Evolutionary conservation across 176 grass and related monocot genomes (phyloP).

Genomic region (Eleusine indica): DNA sequence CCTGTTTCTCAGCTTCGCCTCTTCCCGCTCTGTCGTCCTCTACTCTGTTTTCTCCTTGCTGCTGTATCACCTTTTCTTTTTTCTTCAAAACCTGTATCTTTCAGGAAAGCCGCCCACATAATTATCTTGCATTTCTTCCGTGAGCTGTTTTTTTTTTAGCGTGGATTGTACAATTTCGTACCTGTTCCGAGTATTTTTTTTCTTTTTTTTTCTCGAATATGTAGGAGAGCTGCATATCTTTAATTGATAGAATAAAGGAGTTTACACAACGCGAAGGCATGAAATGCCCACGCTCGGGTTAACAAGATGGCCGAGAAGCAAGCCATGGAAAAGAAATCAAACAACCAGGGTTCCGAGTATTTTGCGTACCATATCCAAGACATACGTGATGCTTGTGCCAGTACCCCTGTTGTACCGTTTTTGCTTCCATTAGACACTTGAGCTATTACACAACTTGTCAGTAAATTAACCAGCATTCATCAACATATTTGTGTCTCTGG

Average conservation of each 20-base stretch:
- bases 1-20: not conserved
- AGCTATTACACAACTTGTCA: not conserved
- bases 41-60: not conserved
- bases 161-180: not conserved
- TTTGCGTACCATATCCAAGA: not conserved
- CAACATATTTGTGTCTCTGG: not conserved
- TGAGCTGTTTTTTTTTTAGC: not conserved
- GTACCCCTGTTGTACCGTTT: not conserved
- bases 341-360: not conserved
- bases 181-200: not conserved
- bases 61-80: no score
- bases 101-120: not conserved
- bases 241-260: no score
- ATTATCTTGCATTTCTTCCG: not conserved
- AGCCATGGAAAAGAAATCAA: no score
- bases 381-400: not conserved
- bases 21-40: not conserved
- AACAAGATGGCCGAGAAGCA: no score
- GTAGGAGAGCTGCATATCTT: no score
- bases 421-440: slow-evolving; percentile 18
- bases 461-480: not conserved
- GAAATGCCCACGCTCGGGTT: no score
- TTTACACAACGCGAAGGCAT: no score
- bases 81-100: no score
- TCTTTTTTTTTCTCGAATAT: no score